Base-by-base conservation (phyloP, 257 asterid species). In the Oldenlandia corymbosa region DNA sequence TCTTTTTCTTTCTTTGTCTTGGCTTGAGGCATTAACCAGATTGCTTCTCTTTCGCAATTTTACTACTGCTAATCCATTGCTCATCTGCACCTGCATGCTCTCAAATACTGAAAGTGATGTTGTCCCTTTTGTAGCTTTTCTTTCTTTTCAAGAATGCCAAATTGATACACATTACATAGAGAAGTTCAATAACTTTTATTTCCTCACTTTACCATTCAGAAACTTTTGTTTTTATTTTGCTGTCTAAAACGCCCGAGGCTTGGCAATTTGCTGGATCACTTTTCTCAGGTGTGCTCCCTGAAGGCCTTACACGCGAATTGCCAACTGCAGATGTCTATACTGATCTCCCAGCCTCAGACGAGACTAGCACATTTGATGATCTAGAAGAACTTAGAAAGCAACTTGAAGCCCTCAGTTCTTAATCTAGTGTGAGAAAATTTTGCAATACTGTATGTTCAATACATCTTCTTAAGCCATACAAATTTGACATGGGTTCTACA, bases 381-480 rank as follows among this genome's bases (percentile, higher is more conserved):
- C 96, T 93, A 62, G 97, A 93, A 16, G 94, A 90, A 18, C 86
- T 93, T 57, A 85, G 87, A 73, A 81, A 68, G 66, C 95, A 87
- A 61, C 95, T 93, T 42, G 99, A 90, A 43, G 93, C 94, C 59
- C 97, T 93, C 43, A 90, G 90, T 28, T 50, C 46, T 26, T 46
- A 46, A 62, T 42, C n/a, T 5, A 24, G 32, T 34, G 18, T 32
- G 6, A 46, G 57, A 30, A n/a, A 30, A 3, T 16, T 30, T 62
- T 56, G 42, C 28, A 16, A 20, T 9, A 57, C n/a, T n/a, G 46
- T 32, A 18, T 9, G 62, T 17, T 57, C 28, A 24, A 28, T 10
- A n/a, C 10, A 18, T 23, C 28, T 1, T 61, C 16, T 42, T 24
- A 42, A 17, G n/a, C 58, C 39, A n/a, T n/a, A n/a, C n/a, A n/a